Evolutionary conservation across 768 basidiomycete genomes (phyloP), one percentile per base, ranked within the genome.

Genomic region (Leccinum barrowsii): DNA sequence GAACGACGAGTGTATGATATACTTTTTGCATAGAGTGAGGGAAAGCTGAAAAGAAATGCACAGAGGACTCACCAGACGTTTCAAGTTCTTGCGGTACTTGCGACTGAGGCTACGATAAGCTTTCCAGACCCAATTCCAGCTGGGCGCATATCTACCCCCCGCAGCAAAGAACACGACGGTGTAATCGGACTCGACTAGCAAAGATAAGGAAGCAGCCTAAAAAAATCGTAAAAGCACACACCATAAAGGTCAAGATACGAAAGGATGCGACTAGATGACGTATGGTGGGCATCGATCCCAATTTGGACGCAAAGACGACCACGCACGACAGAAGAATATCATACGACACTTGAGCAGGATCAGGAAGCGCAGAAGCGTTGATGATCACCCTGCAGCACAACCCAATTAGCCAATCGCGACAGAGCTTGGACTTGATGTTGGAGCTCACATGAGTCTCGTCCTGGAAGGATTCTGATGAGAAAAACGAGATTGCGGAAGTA

Each of bases 61-160:
- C 8, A 34, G 32, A 53, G 7, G 12, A 72, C 87, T 56, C 59
- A 89, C 91, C 73, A 94, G 68, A 67, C 85, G 84, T 72, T 94
- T 94, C 58, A 94, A 72, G 67, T 94, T 92, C 77, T 94, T 94
- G 54, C 92, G 82, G 67, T 92, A 94, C 71, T 91, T 92, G 54
- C 89, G 78, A 68, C 80, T 90, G 48, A 89, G 75, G 66, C 87
- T 87, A 22, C 90, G 80, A 70, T 93, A 93, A 1, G 90, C 89
- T 67, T 90, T 92, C 92, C 92, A 94, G 10, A 94, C 82, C 92
- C 92, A 94, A 63, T 86, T 90, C 90, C 90, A 93, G 24, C 82
- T 81, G 5, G 92, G 92, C 2, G 84, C 81, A 73, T 92, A 78
- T 60, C 76, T 78, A 7, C 83, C 83, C 24, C 90, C 92, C 2